Base-by-base conservation (phyloP, 805 yeast species). In the Hanseniaspora occidentalis region DNA sequence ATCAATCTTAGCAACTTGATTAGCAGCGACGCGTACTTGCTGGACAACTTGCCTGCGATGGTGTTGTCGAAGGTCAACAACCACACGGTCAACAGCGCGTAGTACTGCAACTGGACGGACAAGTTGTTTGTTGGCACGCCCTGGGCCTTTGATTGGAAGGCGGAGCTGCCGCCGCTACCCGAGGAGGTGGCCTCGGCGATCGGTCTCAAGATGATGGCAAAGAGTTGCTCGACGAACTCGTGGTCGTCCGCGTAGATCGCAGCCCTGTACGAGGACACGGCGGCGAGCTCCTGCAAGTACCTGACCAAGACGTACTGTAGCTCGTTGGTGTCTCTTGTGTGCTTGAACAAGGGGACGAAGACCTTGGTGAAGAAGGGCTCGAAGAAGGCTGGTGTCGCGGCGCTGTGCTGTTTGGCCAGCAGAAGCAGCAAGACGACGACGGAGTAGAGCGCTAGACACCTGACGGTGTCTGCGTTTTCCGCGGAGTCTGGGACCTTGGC, bases 51-150 rank as follows among this genome's bases (percentile, higher is more conserved):
- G 62, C 63, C 44, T 67, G 71, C 50, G 71, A 66, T 46, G 59
- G 69, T 46, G 50, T 60, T 59, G 57, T 75, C 79, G 64, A 89
- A 92, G 3, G 95, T 76, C 45, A 85, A 66, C 40, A 86, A 67
- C 98, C 98, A 92, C 36, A 84, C 66, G 18, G 79, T 69, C 55
- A 92, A 68, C 47, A 89, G 70, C 5, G 79, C 68, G 52, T 83
- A 74, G 63, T 92, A 92, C 58, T 81, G 86, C 50, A 85, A 71
- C 65, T 92, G 98, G 45, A 88, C 69, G 43, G 76, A 78, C 29
- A 71, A 59, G 43, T 63, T 61, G 45, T 54, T 61, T 24, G 67
- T 51, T 40, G 44, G 44, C 18, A 29, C 9, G 8, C 13, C 33
- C 10, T 23, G 25, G 7, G 10, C 9, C 10, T 23, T 23, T 4